Conservation (phyloP, 495 filamentous ascomycete species). For the Tuber indicum region DNA sequence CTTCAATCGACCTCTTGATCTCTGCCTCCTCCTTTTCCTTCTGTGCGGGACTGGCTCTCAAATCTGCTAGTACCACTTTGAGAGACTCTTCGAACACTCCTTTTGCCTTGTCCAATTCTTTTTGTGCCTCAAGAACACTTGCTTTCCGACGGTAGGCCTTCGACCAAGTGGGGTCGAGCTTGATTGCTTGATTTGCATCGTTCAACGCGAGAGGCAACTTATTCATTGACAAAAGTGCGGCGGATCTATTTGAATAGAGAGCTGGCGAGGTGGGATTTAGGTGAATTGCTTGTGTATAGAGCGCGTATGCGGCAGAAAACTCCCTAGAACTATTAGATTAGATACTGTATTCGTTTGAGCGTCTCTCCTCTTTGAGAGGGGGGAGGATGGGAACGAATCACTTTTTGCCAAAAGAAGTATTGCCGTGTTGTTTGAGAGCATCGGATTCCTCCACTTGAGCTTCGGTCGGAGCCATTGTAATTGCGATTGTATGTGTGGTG, state of each 20-base stretch:
- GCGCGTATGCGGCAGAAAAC: slow-evolving; percentile 29
- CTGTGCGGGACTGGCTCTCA: slow-evolving; percentile 4
- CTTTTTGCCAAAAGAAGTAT: slow-evolving; percentile 34
- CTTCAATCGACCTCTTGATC: slow-evolving; percentile 27
- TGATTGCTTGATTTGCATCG: slow-evolving; percentile 34
- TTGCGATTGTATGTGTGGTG: background rate
- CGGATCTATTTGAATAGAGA: slow-evolving; percentile 39
- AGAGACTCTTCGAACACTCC: slow-evolving; percentile 25
- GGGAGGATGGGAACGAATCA: background rate
- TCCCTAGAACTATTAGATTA: slow-evolving; percentile 19
- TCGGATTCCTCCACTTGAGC: slow-evolving; percentile 34
- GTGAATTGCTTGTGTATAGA: slow-evolving; percentile 34
- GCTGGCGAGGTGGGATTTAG: slow-evolving; percentile 30
- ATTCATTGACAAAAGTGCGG: slow-evolving; percentile 33
- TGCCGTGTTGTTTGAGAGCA: slow-evolving; percentile 33
- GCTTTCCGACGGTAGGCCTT: slow-evolving; percentile 37
- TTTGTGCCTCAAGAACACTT: slow-evolving; percentile 36
- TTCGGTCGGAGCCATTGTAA: slow-evolving; percentile 29
- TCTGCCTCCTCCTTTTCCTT: slow-evolving; percentile 27
- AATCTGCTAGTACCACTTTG: slow-evolving; percentile 21
- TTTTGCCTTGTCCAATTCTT: slow-evolving; percentile 22
- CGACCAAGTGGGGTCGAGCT: slow-evolving; percentile 37
- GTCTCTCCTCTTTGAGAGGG: background rate
- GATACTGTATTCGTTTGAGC: background rate
- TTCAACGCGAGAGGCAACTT: slow-evolving; percentile 31